Base-by-base conservation (phyloP, 352 stramenopile species). In the Pythium periplocum region DNA sequence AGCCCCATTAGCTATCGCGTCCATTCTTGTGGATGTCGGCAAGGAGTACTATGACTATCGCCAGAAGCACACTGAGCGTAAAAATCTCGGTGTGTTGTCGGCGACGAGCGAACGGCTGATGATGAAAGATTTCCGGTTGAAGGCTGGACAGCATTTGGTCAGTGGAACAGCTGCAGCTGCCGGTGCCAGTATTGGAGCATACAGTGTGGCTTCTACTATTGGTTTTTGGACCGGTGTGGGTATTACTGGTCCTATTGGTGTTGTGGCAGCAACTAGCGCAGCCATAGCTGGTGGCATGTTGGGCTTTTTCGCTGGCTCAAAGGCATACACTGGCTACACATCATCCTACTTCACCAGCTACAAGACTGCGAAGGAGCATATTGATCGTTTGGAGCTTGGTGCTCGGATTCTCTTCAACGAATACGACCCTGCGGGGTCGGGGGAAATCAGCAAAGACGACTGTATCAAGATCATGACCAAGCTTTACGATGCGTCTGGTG, bases 31-130 rank as follows among this genome's bases (percentile, higher is more conserved):
- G 11, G 84, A 95, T 58, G 80, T 95, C 36, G 82, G 84, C 10
- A 91, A 91, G 42, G 84, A 95, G 51, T 95, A 91, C 51, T 86
- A 86, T 48, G 69, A 91, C 12, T 95, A 90, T 62, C 80, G 84
- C 39, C 73, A 86, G 45, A 81, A 81, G 34, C 75, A 87, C 51
- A 81, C 67, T n/a, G 79, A 90, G 53, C 66, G 80, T 33, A 87
- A 86, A 45, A 68, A 58, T 17, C 63, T 85, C 30, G 79, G 79
- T 26, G 67, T 90, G 42, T 64, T 89, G 0, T 93, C 84, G 1
- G 66, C 64, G 1, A 79, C 84, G 0, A 92, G 77, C 4, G 84
- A 95, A 53, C 82, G 86, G 30, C 55, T 95, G 47, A 73, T 93
- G 69, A 93, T 93, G 76, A 72, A 78, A 51, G 75, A 88, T 38